Conservation (phyloP, 176 grass and related monocot genomes). For the Aechmea fasciata region DNA sequence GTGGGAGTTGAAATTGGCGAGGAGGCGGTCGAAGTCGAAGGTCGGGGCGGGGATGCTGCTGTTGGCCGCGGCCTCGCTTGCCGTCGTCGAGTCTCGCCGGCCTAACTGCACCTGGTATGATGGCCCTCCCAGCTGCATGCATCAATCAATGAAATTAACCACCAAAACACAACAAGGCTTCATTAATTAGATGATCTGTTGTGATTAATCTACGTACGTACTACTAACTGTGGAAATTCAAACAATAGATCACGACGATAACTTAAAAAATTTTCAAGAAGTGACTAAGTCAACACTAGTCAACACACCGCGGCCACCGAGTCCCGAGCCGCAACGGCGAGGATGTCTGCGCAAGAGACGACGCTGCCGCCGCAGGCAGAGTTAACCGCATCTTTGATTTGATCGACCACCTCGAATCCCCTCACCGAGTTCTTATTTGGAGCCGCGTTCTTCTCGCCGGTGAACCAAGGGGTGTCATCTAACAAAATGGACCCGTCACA, state of each 20-base stretch:
- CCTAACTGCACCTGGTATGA: constrained; percentile 59
- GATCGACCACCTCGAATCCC: constrained; percentile 34
- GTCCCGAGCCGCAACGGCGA: constrained; percentile 34
- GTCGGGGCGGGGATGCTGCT: constrained; percentile 38
- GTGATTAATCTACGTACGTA: neutral
- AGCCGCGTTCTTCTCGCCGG: constrained; percentile 31
- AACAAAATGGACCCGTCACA: constrained; percentile 35
- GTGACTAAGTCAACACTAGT: neutral
- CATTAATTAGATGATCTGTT: neutral
- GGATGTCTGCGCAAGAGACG: constrained; percentile 39
- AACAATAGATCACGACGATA: too few relatives aligned
- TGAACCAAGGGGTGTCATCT: constrained; percentile 33
- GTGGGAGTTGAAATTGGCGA: constrained; percentile 42
- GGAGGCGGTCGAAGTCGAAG: constrained; percentile 42
- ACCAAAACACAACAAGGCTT: neutral
- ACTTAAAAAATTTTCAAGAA: neutral
- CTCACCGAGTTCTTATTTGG: constrained; percentile 32
- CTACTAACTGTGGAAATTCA: neutral
- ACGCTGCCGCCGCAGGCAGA: constrained; percentile 21
- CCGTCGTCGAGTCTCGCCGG: constrained; percentile 51
- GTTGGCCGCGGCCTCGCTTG: constrained; percentile 40
- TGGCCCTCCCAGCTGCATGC: constrained; percentile 58
- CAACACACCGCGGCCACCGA: constrained; percentile 31
- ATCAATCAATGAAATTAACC: constrained; percentile 1
- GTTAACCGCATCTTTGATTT: constrained; percentile 29